Evolutionary conservation across 2,329 filamentous ascomycete species (phyloP), one percentile per base, ranked within the genome.

Genomic region (Stemphylium lycopersici): DNA sequence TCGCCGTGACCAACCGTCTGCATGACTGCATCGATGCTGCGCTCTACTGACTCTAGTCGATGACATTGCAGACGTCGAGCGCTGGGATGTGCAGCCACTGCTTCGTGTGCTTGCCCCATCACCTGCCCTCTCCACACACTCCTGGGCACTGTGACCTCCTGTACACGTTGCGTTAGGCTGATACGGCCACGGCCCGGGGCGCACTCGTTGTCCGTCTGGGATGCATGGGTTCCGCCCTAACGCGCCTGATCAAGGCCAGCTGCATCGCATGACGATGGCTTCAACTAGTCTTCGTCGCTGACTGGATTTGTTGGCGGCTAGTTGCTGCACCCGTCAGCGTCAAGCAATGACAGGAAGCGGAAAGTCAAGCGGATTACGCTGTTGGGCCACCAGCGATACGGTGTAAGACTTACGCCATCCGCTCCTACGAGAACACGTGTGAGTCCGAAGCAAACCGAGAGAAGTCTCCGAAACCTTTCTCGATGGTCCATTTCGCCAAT

Each of bases 121-220:
- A 61, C 48, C 57, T 66, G 55, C 55, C 56, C 67, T 62, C 63
- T 48, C 54, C 65, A 62, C 53, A 59, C 32, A 40, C 24, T 58
- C 59, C 61, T 61, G 52, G 43, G 63, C 59, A 62, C 60, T 58
- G 66, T 71, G 66, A 70, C 66, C 62, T 55, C 40, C 55, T 55
- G 51, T 50, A 56, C 62, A 67, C 57, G 56, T 66, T 66, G 69
- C 69, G 63, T 60, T 60, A 60, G 57, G 50, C 49, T 47, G 49
- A 70, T 68, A 72, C 70, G 69, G 71, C 65, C 69, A 70, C 70
- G 66, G 62, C 66, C 69, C 66, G 62, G 67, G 70, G 63, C 66
- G 62, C 52, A 54, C 51, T 59, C 61, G 58, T 60, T 61, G 55
- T 53, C 48, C 53, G 58, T 56, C 64, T 65, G 63, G 52, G 52